Evolutionary conservation across 495 filamentous ascomycete genomes (phyloP).

Genomic region (Copromyces sp.): DNA sequence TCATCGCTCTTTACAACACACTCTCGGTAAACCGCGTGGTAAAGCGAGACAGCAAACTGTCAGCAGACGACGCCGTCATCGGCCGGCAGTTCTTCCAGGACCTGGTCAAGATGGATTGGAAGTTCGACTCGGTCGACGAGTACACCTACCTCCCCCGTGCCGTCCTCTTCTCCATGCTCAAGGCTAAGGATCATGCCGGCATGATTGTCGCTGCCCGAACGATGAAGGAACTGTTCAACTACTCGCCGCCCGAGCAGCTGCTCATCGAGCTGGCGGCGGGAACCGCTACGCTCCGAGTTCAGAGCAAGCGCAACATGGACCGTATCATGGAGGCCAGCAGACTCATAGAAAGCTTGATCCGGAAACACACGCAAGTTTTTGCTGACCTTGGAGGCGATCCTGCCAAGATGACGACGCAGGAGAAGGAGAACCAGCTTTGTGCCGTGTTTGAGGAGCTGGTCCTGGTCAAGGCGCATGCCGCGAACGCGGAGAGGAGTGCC

Average conservation of each 20-base stretch:
- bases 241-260: slow-evolving; percentile 32
- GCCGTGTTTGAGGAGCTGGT: slow-evolving; percentile 22
- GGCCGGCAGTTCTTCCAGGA: slow-evolving; percentile 49
- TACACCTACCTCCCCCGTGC: slow-evolving; percentile 29
- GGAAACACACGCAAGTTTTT: slow-evolving; percentile 4
- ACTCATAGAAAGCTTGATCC: slow-evolving; percentile 22
- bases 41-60: slow-evolving; percentile 30
- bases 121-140: slow-evolving; percentile 22
- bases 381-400: slow-evolving; percentile 12
- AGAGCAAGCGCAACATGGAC: slow-evolving; percentile 22
- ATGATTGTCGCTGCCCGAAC: slow-evolving; percentile 51
- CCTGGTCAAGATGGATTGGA: slow-evolving; percentile 40
- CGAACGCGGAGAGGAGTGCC: slow-evolving; percentile 26
- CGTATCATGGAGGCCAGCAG: slow-evolving; percentile 24
- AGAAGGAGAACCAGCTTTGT: slow-evolving; percentile 16
- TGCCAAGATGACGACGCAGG: slow-evolving; percentile 12
- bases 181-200: slow-evolving; percentile 36
- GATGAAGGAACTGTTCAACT: slow-evolving; percentile 44
- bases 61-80: slow-evolving; percentile 36
- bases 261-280: slow-evolving; percentile 32
- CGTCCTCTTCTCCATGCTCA: slow-evolving; percentile 36
- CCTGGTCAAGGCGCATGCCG: slow-evolving; percentile 33
- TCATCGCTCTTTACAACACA: slow-evolving; percentile 51
- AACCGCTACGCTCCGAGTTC: slow-evolving; percentile 24
- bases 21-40: slow-evolving; percentile 33